These are phyloP conservation scores for Blastobotrys muscicola DNA, from an alignment of 805 yeast species.

Conservation along the genomic window DNA sequence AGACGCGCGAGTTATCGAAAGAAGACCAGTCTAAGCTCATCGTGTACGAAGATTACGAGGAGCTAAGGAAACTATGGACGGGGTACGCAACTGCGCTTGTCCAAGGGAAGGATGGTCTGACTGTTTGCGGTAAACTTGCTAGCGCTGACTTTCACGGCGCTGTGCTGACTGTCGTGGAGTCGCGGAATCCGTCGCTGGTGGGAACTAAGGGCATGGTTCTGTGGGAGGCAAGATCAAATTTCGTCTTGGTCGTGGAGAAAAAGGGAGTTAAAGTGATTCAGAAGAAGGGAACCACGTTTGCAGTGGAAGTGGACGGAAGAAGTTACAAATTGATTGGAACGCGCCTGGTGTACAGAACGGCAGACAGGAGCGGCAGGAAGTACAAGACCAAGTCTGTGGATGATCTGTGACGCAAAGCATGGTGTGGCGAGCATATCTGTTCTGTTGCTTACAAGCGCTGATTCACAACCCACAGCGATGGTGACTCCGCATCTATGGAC, in stretches of 20 bases:
- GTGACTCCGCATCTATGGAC: no score
- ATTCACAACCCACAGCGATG: no score
- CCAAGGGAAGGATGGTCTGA: constrained; percentile 12
- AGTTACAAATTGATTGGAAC: constrained; percentile 70
- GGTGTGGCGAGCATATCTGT: neutral
- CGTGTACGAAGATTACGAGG: no score
- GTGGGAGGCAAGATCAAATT: constrained; percentile 73
- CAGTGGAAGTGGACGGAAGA: constrained; percentile 35
- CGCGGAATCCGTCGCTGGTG: constrained; percentile 46
- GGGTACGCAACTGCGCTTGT: constrained; percentile 52
- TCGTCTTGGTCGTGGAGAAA: constrained; percentile 49
- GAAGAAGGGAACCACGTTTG: constrained; percentile 59
- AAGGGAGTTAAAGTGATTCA: constrained; percentile 43
- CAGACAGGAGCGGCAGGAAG: constrained; percentile 75
- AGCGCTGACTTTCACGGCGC: constrained; percentile 81
- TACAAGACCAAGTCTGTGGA: constrained; percentile 73
- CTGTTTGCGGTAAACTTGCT: constrained; percentile 36
- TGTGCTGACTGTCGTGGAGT: constrained; percentile 44
- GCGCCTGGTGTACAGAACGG: constrained; percentile 62
- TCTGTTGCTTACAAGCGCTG: constrained; percentile 2
- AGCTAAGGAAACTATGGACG: constrained; percentile 62
- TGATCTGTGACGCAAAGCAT: constrained; percentile 30
- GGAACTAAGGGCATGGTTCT: constrained; percentile 68
- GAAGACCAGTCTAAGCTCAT: no score
- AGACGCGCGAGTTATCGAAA: neutral